Percentiles rank a stretch among this genome's conserved stretches.
Evolutionary conservation across 768 basidiomycete species (phyloP).

Genomic region (Mycena maculata): DNA sequence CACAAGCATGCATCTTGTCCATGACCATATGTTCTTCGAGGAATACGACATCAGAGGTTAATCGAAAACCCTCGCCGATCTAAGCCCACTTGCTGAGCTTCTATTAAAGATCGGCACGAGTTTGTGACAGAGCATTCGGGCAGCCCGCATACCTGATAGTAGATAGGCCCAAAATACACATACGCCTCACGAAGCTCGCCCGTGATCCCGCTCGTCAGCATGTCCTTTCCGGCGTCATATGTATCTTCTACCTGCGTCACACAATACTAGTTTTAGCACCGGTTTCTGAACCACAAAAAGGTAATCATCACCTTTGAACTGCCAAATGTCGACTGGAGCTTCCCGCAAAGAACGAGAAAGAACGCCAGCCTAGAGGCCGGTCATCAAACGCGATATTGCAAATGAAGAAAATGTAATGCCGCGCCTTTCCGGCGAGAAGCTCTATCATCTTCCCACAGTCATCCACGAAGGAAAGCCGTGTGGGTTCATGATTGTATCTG

Average conservation of each 20-base stretch:
- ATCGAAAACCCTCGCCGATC: not conserved
- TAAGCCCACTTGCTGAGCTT: conserved; percentile 84
- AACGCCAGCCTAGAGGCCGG: conserved; percentile 81
- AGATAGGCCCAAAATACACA: conserved; percentile 98
- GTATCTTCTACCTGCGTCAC: conserved; percentile 86
- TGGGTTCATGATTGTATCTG: conserved; percentile 99
- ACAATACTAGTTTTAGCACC: conserved; percentile 13
- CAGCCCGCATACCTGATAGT: conserved; percentile 78
- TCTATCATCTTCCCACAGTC: conserved; percentile 99
- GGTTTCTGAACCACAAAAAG: not conserved
- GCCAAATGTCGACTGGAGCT: conserved; percentile 94
- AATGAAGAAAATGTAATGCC: conserved; percentile 1
- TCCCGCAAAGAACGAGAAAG: conserved; percentile 86
- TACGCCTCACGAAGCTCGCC: conserved; percentile 97
- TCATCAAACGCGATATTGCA: conserved; percentile 17
- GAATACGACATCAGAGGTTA: conserved; percentile 12
- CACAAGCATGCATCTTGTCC: conserved; percentile 99
- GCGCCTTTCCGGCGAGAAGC: conserved; percentile 91
- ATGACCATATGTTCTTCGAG: conserved; percentile 96
- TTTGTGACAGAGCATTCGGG: not conserved
- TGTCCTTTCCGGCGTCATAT: conserved; percentile 99
- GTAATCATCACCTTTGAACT: conserved; percentile 88
- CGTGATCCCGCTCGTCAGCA: conserved; percentile 97
- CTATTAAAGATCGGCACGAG: conserved; percentile 52
- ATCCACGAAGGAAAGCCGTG: conserved; percentile 99